A percentile compares a stretch with the other conserved stretches of the same genome.
These are phyloP conservation scores for Magnusiomyces fungicola DNA, from an alignment of 1,139 yeast species.

Conservation along the genomic window DNA sequence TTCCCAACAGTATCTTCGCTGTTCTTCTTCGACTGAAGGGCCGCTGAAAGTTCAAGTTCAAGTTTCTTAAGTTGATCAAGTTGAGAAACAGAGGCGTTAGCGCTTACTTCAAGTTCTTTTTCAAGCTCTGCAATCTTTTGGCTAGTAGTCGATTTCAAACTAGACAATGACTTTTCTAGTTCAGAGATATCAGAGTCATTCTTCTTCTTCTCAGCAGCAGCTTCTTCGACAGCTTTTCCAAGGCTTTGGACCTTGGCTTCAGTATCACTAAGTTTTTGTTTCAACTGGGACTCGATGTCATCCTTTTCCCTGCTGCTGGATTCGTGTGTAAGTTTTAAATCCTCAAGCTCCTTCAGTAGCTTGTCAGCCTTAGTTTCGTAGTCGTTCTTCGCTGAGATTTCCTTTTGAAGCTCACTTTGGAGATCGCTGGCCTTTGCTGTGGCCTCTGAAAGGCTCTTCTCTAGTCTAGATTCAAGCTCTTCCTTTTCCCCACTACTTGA, in stretches of 20 bases:
- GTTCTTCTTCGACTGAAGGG: not conserved
- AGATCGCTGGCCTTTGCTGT: not conserved
- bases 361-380: too few relatives aligned
- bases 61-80: not conserved
- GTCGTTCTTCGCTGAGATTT: too few relatives aligned
- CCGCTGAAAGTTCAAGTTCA: not conserved
- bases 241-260: not conserved
- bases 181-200: not conserved
- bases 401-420: too few relatives aligned
- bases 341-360: too few relatives aligned
- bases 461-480: not conserved
- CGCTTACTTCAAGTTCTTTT: not conserved
- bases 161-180: not conserved
- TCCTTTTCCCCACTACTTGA: not conserved
- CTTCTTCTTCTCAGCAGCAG: not conserved
- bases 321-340: too few relatives aligned
- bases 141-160: not conserved
- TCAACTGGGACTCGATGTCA: not conserved
- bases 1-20: conserved; percentile 10
- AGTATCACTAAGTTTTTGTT: not conserved
- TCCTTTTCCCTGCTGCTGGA: too few relatives aligned
- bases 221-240: not conserved
- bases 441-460: not conserved
- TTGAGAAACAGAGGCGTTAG: not conserved
- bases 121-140: not conserved